A percentile compares a stretch with the other conserved stretches of the same genome.
Evolutionary conservation across 768 basidiomycete species (phyloP).

Genomic region (Collybiopsis confluens): DNA sequence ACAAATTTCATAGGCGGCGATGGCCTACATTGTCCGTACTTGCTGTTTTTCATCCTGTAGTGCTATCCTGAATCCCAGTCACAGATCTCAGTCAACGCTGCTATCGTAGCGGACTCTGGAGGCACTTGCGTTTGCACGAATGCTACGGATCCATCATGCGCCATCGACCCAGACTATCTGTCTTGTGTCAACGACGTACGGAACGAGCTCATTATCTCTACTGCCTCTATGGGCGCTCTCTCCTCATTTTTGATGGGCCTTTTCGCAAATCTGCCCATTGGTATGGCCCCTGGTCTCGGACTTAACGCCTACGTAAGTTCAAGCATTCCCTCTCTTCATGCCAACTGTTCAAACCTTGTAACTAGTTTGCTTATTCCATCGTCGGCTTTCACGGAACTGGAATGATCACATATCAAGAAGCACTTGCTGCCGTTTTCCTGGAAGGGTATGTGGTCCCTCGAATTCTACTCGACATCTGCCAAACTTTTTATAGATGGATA

Average conservation of each 20-base stretch:
- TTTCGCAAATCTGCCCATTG: slow-evolving; percentile 85
- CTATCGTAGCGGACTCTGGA: slow-evolving; percentile 71
- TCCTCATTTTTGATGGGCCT: slow-evolving; percentile 80
- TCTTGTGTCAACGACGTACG: slow-evolving; percentile 58
- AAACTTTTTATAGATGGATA: slow-evolving; percentile 51
- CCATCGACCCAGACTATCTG: slow-evolving; percentile 46
- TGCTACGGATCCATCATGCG: slow-evolving; percentile 51
- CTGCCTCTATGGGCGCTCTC: slow-evolving; percentile 72
- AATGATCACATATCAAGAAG: slow-evolving; percentile 71
- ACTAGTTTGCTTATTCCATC: slow-evolving; percentile 80
- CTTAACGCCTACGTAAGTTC: slow-evolving; percentile 70
- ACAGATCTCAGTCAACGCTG: slow-evolving; percentile 82
- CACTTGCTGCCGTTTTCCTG: slow-evolving; percentile 80
- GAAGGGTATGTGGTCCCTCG: slow-evolving; percentile 57
- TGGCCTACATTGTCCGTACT: slow-evolving; percentile 74
- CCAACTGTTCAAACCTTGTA: neutral
- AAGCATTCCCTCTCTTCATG: neutral
- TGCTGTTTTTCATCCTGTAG: neutral
- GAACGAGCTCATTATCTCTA: slow-evolving; percentile 78
- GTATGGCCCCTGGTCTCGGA: slow-evolving; percentile 82
- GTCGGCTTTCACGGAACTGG: slow-evolving; percentile 81
- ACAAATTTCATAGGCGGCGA: slow-evolving; percentile 49
- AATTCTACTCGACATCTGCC: neutral
- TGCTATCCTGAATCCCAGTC: slow-evolving; percentile 4
- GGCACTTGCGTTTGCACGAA: slow-evolving; percentile 70